Base-by-base conservation (phyloP, 2,329 filamentous ascomycete species). In the Cladobotryum protrusum region DNA sequence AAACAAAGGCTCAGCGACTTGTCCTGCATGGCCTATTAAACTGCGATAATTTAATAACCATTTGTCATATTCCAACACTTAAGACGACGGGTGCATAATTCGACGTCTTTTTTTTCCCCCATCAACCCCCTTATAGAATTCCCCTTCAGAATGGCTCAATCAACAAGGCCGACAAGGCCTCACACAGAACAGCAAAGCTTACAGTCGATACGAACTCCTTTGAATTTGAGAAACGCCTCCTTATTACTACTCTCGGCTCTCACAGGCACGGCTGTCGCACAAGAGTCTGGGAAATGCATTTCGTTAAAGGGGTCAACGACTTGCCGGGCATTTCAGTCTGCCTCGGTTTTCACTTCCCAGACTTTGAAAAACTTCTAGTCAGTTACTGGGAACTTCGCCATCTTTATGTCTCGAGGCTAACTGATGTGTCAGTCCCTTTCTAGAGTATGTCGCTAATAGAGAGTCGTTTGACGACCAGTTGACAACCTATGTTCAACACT, bases 391-490 rank as follows among this genome's bases (percentile, higher is more conserved):
- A 45, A 19, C 7, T 18, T 32, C 5, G 5, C 18, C 5, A 37
- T 20, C 13, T 20, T n/a, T 15, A n/a, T 43, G 13, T 15, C 15
- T 15, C 13, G 8, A n/a, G 8, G 17, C 20, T 37, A 48, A 24
- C 35, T 29, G 19, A 19, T 34, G 29, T 20, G 41, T 53, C 63
- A 95, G 91, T 71, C 85, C 90, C 43, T 99, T 97, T 67, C 79
- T 99, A 57, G 75, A 82, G 56, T 88, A 79, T 66, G 93, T 97
- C 59, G 86, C 86, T 41, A 84, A 86, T 64, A 78, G 79, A 14
- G 70, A 78, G 48, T 81, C 85, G 8, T 99, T 99, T 65, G 93
- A 99, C 67, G 66, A 75, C 39, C 79, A 86, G 61, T 71, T 99
- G 62, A 75, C 71, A 46, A 73, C 78, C 49, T 96, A 95, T 68